phyloP scores from a whole-genome alignment of 2,329 filamentous ascomycete genomes.

The Davidsoniella virescens region DNA sequence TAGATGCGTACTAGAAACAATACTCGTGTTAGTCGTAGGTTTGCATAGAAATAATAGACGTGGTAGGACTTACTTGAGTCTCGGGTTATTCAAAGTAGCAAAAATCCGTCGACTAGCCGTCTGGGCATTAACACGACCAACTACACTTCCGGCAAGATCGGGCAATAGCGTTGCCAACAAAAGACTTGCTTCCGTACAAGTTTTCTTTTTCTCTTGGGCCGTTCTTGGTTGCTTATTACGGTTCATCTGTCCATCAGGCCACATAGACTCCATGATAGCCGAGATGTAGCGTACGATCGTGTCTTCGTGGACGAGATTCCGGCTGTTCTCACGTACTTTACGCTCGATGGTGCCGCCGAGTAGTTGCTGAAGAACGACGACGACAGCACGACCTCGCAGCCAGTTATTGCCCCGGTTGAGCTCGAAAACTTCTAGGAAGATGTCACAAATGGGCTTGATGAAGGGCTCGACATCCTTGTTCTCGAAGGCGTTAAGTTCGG shows the following conservation, averaged over 20 bases:
- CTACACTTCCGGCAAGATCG: slow-evolving; percentile 81
- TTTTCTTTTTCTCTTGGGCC: slow-evolving; percentile 57
- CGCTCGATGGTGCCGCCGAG: slow-evolving; percentile 91
- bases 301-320: slow-evolving; percentile 58
- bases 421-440: slow-evolving; percentile 92
- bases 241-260: slow-evolving; percentile 52
- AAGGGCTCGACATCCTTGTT: slow-evolving; percentile 81
- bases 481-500: slow-evolving; percentile 85
- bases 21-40: slow-evolving; percentile 13
- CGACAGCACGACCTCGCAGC: slow-evolving; percentile 86
- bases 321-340: slow-evolving; percentile 76
- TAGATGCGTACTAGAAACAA: slow-evolving; percentile 41
- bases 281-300: slow-evolving; percentile 60
- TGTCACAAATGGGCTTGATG: slow-evolving; percentile 94
- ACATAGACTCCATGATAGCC: slow-evolving; percentile 60
- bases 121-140: slow-evolving; percentile 81
- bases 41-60: not conserved
- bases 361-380: slow-evolving; percentile 89
- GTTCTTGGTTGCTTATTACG: slow-evolving; percentile 41
- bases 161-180: slow-evolving; percentile 82
- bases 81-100: slow-evolving; percentile 77
- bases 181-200: slow-evolving; percentile 69
- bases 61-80: slow-evolving; percentile 58
- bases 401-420: slow-evolving; percentile 92
- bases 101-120: slow-evolving; percentile 77